phyloP scores from a whole-genome alignment of 2,329 filamentous ascomycete species.

The Basipetospora sp. region DNA sequence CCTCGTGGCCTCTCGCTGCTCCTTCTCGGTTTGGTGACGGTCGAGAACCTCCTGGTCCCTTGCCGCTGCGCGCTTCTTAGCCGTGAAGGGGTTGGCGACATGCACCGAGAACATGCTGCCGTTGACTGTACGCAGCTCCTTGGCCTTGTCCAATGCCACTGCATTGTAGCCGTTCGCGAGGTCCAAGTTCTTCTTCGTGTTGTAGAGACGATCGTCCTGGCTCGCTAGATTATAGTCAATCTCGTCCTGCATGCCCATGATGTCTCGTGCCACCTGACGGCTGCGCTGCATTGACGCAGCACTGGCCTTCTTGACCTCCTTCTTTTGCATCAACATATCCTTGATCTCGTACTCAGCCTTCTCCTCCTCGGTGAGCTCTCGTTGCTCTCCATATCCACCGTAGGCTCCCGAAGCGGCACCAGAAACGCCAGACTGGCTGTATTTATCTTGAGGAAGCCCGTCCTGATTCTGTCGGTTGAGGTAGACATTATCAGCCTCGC shows the following conservation, averaged over 20 bases:
- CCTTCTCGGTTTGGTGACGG: constrained; percentile 50
- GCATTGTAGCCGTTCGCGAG: constrained; percentile 62
- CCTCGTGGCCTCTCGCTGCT: constrained; percentile 49
- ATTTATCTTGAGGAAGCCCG: too few species aligned
- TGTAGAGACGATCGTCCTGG: constrained; percentile 68
- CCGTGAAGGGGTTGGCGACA: constrained; percentile 64
- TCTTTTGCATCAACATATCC: constrained; percentile 33
- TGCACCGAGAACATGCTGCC: constrained; percentile 82
- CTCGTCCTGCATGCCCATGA: constrained; percentile 18
- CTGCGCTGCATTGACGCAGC: constrained; percentile 34
- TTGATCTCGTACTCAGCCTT: constrained; percentile 59
- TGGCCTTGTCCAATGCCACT: constrained; percentile 63
- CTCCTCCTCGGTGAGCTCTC: constrained; percentile 69
- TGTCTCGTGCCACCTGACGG: constrained; percentile 26
- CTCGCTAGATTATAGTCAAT: constrained; percentile 42
- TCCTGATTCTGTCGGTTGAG: too few species aligned
- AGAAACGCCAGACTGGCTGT: constrained; percentile 1
- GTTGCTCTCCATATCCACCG: constrained; percentile 49
- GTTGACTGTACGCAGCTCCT: constrained; percentile 73
- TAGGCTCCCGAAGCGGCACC: constrained; percentile 16
- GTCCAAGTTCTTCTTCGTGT: constrained; percentile 72
- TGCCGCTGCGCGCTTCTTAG: constrained; percentile 46
- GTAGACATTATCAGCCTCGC: not conserved
- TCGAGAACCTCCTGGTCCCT: constrained; percentile 55
- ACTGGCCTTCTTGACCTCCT: constrained; percentile 40